Base-by-base conservation (phyloP, 805 yeast species). In the Zygoascus tannicola region DNA sequence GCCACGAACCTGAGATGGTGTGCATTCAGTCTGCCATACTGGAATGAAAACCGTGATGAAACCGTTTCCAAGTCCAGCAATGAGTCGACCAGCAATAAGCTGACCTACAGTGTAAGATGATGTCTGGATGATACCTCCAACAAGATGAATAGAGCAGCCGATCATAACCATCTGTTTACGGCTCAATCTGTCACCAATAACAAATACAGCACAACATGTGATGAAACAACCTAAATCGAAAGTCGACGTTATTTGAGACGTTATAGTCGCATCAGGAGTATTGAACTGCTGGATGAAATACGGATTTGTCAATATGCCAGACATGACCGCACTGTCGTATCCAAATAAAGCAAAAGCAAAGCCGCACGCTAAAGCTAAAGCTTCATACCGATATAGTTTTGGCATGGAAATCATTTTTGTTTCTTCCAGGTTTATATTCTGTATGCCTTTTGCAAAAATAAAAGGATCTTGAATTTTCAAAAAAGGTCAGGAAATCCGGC, bases 41-140 rank as follows among this genome's bases (percentile, higher is more conserved):
- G 94, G 94, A 45, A 81, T 80, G 28, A 87, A 80, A 15, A 87
- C 77, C 14, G 88, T 80, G 58, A 76, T 76, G 59, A 81, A 61
- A 49, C 92, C 92, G 50, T 79, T 81, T 55, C 90, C 94, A 38
- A 81, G 52, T 53, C 94, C 87, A 18, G 84, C 53, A 38, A 80
- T 77, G 67, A 78, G 73, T 65, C 94, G 74, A 21, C 85, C 90
- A 50, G 80, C 53, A 28, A 52, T 44, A 8, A 52, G 48, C 51
- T 53, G 49, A 4, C 45, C 53, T 3, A 54, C 42, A 5, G 45
- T 22, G 35, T 41, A 57, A 3, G 64, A 33, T 4, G 66, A 50
- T n/a, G 70, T 58, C 55, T 74, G 78, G 35, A 73, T 56, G 12
- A 67, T 41, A 2, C 74, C 76, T 3, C 78, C 78, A 19, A 70